Evolutionary conservation across 2,329 filamentous ascomycete genomes (phyloP), one percentile per base, ranked within the genome.

Genomic region (Aspergillus proliferans): DNA sequence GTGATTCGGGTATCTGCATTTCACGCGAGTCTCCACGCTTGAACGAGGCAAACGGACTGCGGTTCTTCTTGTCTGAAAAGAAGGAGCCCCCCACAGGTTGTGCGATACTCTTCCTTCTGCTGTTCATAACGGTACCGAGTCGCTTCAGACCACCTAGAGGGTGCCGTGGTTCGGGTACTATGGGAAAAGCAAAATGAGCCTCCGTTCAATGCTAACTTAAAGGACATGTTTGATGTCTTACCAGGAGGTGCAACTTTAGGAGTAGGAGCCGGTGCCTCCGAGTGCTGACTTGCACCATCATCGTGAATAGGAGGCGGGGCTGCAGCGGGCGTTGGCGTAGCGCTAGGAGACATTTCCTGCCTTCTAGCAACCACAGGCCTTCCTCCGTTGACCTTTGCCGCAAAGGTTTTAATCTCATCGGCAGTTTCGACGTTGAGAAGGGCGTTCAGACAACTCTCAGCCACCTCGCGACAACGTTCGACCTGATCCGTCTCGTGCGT

Each of bases 401-500:
- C 65, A 57, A 71, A 72, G 9, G 68, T 70, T 47, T 70, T 85
- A 54, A 98, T 92, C 72, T 98, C 93, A 62, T 86, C 86, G 15
- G 84, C 81, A 0, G 91, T 95, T 65, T 88, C 86, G 39, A 96
- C 83, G 65, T 95, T 93, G 45, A 98, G 76, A 58, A 97, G 78
- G 7, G 85, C 79, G 57, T 88, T 89, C 49, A 98, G 74, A 22
- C 88, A 88, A 52, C 85, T 83, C 65, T 93, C 90, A 22, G 89
- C 84, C 10, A 85, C 83, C 51, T 82, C 75, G 53, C 88, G 83
- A 52, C 80, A 84, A 49, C 86, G 81, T 67, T 95, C 87, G 14
- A 92, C 83, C 58, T 88, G 83, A 64, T 98, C 93, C 24, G 88
- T 82, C 67, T 97, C 92, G 65, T 95, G 86, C 0, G 93, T 98